These are phyloP conservation scores for Colletotrichum magnum DNA, from an alignment of 2,329 filamentous ascomycete genomes.

Conservation along the genomic window DNA sequence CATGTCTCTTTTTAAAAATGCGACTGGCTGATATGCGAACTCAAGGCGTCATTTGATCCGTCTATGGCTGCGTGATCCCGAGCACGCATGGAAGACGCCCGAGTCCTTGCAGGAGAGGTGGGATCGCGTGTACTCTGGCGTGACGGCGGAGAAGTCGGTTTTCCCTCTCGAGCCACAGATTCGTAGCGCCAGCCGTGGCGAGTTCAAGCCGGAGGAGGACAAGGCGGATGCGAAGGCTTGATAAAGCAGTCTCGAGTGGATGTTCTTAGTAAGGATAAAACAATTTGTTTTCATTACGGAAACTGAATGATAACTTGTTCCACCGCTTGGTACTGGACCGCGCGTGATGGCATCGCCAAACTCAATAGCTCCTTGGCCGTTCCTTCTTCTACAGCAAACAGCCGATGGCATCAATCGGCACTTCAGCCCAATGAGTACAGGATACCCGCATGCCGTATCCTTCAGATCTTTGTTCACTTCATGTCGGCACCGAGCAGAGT, in stretches of 20 bases:
- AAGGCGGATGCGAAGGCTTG: not conserved
- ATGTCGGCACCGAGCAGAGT: not conserved
- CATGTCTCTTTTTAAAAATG: constrained; percentile 41
- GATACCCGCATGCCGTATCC: no score
- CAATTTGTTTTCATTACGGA: no score
- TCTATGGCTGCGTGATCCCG: constrained; percentile 65
- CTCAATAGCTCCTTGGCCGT: not conserved
- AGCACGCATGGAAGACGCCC: constrained; percentile 64
- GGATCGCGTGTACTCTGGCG: constrained; percentile 66
- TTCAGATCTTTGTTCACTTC: not conserved
- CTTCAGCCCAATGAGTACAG: no score
- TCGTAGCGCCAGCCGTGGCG: constrained; percentile 43
- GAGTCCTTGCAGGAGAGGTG: constrained; percentile 61
- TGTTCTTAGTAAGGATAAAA: no score
- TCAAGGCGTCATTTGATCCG: constrained; percentile 62
- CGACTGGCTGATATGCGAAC: constrained; percentile 47
- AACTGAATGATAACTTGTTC: no score
- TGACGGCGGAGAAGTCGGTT: constrained; percentile 65
- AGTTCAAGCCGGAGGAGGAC: constrained; percentile 27
- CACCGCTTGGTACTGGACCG: not conserved
- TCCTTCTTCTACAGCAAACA: no score
- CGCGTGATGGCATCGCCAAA: not conserved
- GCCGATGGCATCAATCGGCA: no score
- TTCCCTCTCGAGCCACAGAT: constrained; percentile 68
- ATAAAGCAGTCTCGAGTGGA: not conserved